A percentile compares a stretch with the other conserved stretches of the same genome.
These are phyloP conservation scores for Jatropha curcas DNA, from an alignment of 345 rosid species.

Conservation along the genomic window DNA sequence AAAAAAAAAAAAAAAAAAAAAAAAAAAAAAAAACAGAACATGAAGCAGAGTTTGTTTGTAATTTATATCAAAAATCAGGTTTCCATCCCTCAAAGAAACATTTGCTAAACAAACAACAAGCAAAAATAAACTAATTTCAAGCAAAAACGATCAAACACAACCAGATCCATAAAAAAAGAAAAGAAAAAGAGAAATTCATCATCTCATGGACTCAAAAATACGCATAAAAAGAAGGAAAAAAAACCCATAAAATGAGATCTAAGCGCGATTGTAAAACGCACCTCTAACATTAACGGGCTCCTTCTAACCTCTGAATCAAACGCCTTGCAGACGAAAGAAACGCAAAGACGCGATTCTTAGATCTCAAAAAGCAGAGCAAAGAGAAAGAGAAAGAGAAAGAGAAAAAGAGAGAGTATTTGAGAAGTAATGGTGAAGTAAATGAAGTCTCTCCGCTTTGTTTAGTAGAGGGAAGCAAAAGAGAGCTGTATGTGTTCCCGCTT, in stretches of 20 bases:
- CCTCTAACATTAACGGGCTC: constrained; percentile 2
- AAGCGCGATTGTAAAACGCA: not conserved
- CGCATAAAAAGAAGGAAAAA: not conserved
- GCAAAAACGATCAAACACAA: not conserved
- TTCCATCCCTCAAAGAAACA: too few species aligned
- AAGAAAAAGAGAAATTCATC: not conserved
- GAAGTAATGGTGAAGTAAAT: constrained; percentile 13
- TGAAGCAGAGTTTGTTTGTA: constrained; percentile 1
- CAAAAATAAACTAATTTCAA: not conserved
- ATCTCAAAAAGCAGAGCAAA: constrained; percentile 16
- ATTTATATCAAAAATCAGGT: too few species aligned
- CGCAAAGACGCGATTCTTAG: not conserved
- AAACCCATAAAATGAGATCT: not conserved
- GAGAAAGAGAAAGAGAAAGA: not conserved
- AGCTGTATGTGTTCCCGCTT: constrained; percentile 23
- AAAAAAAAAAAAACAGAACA: not conserved
- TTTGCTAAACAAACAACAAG: not conserved
- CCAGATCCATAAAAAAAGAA: not conserved
- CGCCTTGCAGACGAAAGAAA: not conserved
- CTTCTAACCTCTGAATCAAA: not conserved
- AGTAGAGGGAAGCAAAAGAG: not conserved
- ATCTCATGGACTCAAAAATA: not conserved
- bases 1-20: not conserved
- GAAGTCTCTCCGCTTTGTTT: not conserved
- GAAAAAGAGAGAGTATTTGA: constrained; percentile 2